These are phyloP conservation scores for Bidens hawaiensis DNA, from an alignment of 140 eudicot genomes.

Conservation along the genomic window DNA sequence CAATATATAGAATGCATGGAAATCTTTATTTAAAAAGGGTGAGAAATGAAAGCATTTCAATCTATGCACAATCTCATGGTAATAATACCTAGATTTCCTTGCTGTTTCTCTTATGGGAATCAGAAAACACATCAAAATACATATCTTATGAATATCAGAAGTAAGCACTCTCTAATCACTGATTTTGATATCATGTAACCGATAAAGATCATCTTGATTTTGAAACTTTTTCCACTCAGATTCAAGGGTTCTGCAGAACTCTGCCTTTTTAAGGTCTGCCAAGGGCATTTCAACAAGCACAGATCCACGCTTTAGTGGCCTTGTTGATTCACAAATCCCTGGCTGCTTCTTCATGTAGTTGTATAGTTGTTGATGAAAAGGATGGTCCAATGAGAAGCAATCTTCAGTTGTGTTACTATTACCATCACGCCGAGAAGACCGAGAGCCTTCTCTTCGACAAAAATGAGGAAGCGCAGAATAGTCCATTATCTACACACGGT, in stretches of 20 bases:
- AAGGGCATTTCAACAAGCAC: slow-evolving; percentile 58
- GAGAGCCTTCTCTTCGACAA: slow-evolving; percentile 60
- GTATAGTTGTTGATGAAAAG: slow-evolving; percentile 67
- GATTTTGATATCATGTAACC: slow-evolving; percentile 36
- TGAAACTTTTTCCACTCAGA: slow-evolving; percentile 47
- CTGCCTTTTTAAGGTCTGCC: slow-evolving; percentile 37
- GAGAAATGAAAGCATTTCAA: slow-evolving; percentile 8
- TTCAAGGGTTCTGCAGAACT: slow-evolving; percentile 49
- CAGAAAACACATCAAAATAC: slow-evolving; percentile 26
- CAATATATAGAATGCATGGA: slow-evolving; percentile 13
- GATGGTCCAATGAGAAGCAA: slow-evolving; percentile 71
- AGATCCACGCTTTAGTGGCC: slow-evolving; percentile 60
- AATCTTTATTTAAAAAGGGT: slow-evolving; percentile 24
- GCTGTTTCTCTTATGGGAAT: slow-evolving; percentile 5
- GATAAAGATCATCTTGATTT: slow-evolving; percentile 21
- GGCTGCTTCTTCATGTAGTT: slow-evolving; percentile 58
- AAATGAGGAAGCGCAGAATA: slow-evolving; percentile 73
- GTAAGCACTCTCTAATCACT: slow-evolving; percentile 19
- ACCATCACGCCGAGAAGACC: slow-evolving; percentile 35
- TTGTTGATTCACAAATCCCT: slow-evolving; percentile 19
- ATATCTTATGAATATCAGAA: slow-evolving; percentile 3
- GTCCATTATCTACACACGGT: slow-evolving; percentile 63
- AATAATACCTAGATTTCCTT: slow-evolving; percentile 9
- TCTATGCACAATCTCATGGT: slow-evolving; percentile 28
- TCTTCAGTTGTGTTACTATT: slow-evolving; percentile 23